Evolutionary conservation across 768 basidiomycete species (phyloP).

Genomic region (Phylloporus sp.): DNA sequence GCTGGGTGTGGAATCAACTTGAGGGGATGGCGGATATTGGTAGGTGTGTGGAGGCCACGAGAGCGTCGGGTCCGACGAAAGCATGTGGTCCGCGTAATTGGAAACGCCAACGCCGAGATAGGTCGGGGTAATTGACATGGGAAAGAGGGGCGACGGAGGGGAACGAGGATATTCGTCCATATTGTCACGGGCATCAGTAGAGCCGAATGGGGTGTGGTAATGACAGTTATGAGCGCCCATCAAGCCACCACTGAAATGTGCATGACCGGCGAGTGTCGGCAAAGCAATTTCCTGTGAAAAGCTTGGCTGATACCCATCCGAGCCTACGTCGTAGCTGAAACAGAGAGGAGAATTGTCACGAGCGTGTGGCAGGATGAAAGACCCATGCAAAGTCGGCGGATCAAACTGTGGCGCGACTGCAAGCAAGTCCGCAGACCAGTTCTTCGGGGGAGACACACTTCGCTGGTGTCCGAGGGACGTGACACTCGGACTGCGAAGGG

Average conservation of each 20-base stretch:
- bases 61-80: not conserved
- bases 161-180: not conserved
- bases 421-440: not conserved
- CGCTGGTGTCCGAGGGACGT: not conserved
- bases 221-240: conserved; percentile 1
- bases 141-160: not conserved
- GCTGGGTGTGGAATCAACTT: not conserved
- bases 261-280: not conserved
- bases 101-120: not conserved
- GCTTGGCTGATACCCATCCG: not conserved
- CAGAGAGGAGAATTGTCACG: not conserved
- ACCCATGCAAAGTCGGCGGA: not conserved
- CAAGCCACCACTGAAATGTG: not conserved
- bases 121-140: conserved; percentile 7
- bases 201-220: not conserved
- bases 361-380: not conserved
- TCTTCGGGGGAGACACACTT: too few relatives aligned
- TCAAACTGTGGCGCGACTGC: not conserved
- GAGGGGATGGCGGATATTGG: not conserved
- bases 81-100: not conserved
- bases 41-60: not conserved
- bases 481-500: not conserved
- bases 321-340: not conserved
- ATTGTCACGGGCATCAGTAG: not conserved
- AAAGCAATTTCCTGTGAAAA: not conserved